Percentiles rank a stretch among this genome's conserved stretches.
Conservation (phyloP, 495 filamentous ascomycete species). For the Aspergillus sparsus region DNA sequence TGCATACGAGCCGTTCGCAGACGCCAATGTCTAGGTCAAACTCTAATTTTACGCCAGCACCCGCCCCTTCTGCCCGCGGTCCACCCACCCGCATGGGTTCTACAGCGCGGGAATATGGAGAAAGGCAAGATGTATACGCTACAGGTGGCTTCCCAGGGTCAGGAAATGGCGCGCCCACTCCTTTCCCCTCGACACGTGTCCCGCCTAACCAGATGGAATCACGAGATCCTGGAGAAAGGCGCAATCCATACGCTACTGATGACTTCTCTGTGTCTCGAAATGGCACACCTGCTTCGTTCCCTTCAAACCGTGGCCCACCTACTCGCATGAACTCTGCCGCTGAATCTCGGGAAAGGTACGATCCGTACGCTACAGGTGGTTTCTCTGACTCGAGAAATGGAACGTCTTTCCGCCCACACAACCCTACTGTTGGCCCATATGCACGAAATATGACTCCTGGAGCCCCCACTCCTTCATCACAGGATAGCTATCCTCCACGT, state of each 20-base stretch:
- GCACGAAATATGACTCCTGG: slow-evolving; percentile 24
- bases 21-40: slow-evolving; percentile 27
- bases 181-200: no score
- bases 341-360: slow-evolving; percentile 17
- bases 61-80: not conserved
- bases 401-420: slow-evolving; percentile 21
- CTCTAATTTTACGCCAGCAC: slow-evolving; percentile 16
- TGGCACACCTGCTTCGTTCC: slow-evolving; percentile 11
- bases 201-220: no score
- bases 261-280: no score
- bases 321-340: slow-evolving; percentile 13
- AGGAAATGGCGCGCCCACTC: no score
- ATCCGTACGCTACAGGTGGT: slow-evolving; percentile 18
- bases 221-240: no score
- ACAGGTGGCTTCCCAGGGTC: no score
- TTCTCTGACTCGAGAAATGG: slow-evolving; percentile 7
- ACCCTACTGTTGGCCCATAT: slow-evolving; percentile 19
- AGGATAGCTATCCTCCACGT: slow-evolving; percentile 13
- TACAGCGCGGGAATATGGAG: slow-evolving; percentile 7
- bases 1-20: slow-evolving; percentile 19
- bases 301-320: slow-evolving; percentile 1
- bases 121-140: not conserved
- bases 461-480: slow-evolving; percentile 10
- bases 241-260: no score
- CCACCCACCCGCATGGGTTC: slow-evolving; percentile 16